Conservation (phyloP, 2,329 filamentous ascomycete species). For the Diaporthe humulicola region DNA sequence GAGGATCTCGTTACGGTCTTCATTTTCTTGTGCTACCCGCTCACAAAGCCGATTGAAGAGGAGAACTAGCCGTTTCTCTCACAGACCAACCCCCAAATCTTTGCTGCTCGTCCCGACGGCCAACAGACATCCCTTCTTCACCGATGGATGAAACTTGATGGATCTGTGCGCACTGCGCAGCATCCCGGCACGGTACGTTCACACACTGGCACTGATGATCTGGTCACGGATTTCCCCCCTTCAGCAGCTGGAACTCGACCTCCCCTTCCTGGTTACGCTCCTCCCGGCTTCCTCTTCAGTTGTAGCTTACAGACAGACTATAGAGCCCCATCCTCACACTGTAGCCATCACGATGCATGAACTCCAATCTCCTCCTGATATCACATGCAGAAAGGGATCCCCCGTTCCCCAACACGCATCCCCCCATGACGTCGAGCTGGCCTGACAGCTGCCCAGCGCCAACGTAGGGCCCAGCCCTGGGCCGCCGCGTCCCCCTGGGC, state of each 20-base stretch:
- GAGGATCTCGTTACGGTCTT: too few species aligned
- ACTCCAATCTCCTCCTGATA: background rate
- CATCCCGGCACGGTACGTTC: too few species aligned
- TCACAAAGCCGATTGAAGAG: too few species aligned
- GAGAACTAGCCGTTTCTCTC: background rate
- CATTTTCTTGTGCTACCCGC: too few species aligned
- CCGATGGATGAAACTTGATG: background rate
- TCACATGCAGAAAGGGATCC: constrained; percentile 8
- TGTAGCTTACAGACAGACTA: background rate
- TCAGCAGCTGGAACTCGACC: too few species aligned
- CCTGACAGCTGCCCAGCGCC: constrained; percentile 1
- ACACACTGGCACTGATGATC: background rate
- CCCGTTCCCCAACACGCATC: background rate
- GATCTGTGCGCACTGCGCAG: background rate
- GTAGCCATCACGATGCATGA: background rate
- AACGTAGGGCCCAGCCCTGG: background rate
- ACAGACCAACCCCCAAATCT: too few species aligned
- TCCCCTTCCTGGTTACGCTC: background rate
- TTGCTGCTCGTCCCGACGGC: background rate
- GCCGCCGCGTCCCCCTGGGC: background rate
- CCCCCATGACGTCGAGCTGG: constrained; percentile 31
- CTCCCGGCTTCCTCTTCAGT: background rate
- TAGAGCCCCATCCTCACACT: background rate
- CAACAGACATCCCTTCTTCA: background rate
- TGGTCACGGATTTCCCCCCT: background rate